Evolutionary conservation across 2,329 filamentous ascomycete genomes (phyloP).

Genomic region (Cercospora citrullina): DNA sequence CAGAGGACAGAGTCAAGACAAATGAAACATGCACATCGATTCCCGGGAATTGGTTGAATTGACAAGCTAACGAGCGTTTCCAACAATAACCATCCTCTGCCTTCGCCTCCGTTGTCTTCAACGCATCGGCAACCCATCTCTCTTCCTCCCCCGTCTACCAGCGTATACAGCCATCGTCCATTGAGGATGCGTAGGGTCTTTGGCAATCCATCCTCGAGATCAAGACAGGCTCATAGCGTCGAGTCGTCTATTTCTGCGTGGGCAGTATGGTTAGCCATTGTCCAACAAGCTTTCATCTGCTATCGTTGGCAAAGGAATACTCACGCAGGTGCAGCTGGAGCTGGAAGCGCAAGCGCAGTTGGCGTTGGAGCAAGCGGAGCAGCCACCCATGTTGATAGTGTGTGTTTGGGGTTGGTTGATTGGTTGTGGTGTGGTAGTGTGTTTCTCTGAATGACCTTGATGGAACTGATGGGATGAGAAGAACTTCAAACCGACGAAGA

Average conservation of each 20-base stretch:
- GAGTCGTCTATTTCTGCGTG: slow-evolving; percentile 17
- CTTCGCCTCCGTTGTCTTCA: slow-evolving; percentile 10
- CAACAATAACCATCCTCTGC: slow-evolving; percentile 15
- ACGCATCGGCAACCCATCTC: slow-evolving; percentile 10
- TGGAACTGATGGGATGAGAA: slow-evolving; percentile 23
- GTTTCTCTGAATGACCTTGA: slow-evolving; percentile 25
- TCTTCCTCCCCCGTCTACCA: slow-evolving; percentile 10
- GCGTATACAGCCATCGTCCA: slow-evolving; percentile 20
- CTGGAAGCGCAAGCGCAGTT: slow-evolving; percentile 33
- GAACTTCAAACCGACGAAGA: slow-evolving; percentile 20
- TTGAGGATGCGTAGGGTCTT: slow-evolving; percentile 19
- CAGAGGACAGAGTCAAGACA: not conserved
- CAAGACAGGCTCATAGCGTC: slow-evolving; percentile 16
- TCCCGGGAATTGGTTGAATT: slow-evolving; percentile 23
- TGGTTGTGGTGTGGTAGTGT: slow-evolving; percentile 24
- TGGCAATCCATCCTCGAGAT: slow-evolving; percentile 19
- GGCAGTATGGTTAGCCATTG: slow-evolving; percentile 1
- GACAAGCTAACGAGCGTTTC: slow-evolving; percentile 23
- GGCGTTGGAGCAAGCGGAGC: slow-evolving; percentile 35
- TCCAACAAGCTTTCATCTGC: not conserved
- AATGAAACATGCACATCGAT: not conserved
- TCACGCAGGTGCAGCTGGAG: slow-evolving; percentile 38
- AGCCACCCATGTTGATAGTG: slow-evolving; percentile 37
- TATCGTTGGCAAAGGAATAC: slow-evolving; percentile 10
- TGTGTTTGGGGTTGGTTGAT: slow-evolving; percentile 20